Conservation (phyloP, 495 filamentous ascomycete genomes). For the Podospora comata region DNA sequence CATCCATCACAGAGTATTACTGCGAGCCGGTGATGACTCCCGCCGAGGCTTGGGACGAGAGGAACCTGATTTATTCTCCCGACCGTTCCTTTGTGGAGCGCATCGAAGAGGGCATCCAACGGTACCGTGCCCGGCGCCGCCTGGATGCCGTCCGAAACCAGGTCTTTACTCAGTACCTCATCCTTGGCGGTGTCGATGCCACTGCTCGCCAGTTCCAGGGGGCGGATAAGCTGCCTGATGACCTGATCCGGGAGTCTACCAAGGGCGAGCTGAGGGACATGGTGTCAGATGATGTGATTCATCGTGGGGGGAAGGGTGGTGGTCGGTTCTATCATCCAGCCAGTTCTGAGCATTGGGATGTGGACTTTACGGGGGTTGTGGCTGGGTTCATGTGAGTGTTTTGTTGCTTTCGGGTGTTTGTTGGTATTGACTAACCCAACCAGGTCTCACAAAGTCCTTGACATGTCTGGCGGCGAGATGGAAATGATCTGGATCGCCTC, state of each 20-base stretch:
- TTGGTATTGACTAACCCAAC: constrained; percentile 13
- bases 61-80: constrained; percentile 25
- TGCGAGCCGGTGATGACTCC: constrained; percentile 76
- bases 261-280: constrained; percentile 61
- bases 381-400: constrained; percentile 70
- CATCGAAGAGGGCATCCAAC: constrained; percentile 81
- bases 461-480: constrained; percentile 23
- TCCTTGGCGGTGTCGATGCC: constrained; percentile 75
- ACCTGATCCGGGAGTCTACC: constrained; percentile 51
- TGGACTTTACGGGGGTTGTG: constrained; percentile 77
- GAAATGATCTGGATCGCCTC: constrained; percentile 23
- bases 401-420: background rate
- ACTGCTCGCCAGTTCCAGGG: constrained; percentile 65
- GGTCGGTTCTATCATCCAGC: constrained; percentile 43
- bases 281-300: constrained; percentile 58
- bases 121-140: constrained; percentile 71
- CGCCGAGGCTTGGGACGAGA: constrained; percentile 59
- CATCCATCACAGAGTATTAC: constrained; percentile 55
- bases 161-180: constrained; percentile 75
- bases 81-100: constrained; percentile 45
- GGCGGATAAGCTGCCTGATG: constrained; percentile 50
- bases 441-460: constrained; percentile 18
- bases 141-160: constrained; percentile 58
- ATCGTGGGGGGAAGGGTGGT: constrained; percentile 28
- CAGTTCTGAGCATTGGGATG: constrained; percentile 54